These are phyloP conservation scores for Trichophyton equinum DNA, from an alignment of 2,329 filamentous ascomycete genomes.

Conservation along the genomic window DNA sequence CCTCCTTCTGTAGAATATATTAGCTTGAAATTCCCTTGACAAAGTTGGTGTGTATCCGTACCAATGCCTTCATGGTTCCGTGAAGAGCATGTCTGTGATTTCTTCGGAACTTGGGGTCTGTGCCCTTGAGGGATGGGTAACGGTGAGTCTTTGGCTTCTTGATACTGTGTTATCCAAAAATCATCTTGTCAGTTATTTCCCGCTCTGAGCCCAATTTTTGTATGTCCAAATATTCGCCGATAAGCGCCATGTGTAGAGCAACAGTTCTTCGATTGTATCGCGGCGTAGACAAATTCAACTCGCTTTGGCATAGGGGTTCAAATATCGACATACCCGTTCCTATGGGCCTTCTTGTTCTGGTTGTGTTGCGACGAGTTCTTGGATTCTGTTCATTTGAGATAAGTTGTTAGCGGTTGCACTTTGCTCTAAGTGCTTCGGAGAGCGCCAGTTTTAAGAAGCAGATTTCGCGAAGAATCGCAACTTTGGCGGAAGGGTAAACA, in stretches of 20 bases:
- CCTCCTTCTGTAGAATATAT: slow-evolving; percentile 65
- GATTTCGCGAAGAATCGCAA: background rate
- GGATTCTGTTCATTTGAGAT: slow-evolving; percentile 54
- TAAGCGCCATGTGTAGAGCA: background rate
- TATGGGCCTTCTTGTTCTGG: slow-evolving; percentile 96
- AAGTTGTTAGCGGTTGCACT: slow-evolving; percentile 5
- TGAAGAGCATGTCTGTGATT: slow-evolving; percentile 99
- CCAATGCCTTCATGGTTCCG: slow-evolving; percentile 95
- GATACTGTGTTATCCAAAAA: slow-evolving; percentile 52
- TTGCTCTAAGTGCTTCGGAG: background rate
- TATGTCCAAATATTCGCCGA: background rate
- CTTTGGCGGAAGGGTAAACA: slow-evolving; percentile 15
- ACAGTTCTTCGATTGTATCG: background rate
- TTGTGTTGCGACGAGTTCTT: slow-evolving; percentile 99
- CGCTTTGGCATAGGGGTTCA: background rate
- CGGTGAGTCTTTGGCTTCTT: slow-evolving; percentile 99
- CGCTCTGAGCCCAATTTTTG: background rate
- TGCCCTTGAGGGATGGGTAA: slow-evolving; percentile 97
- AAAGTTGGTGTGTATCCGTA: slow-evolving; percentile 40
- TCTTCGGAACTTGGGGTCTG: slow-evolving; percentile 98
- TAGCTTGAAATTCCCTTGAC: slow-evolving; percentile 17
- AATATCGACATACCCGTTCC: slow-evolving; percentile 69
- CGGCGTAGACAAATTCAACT: background rate
- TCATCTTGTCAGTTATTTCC: background rate
- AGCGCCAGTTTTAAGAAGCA: background rate